Percentiles rank a stretch among this genome's conserved stretches.
phyloP scores from a whole-genome alignment of 495 filamentous ascomycete genomes.

The Friedmanniomyces endolithicus region DNA sequence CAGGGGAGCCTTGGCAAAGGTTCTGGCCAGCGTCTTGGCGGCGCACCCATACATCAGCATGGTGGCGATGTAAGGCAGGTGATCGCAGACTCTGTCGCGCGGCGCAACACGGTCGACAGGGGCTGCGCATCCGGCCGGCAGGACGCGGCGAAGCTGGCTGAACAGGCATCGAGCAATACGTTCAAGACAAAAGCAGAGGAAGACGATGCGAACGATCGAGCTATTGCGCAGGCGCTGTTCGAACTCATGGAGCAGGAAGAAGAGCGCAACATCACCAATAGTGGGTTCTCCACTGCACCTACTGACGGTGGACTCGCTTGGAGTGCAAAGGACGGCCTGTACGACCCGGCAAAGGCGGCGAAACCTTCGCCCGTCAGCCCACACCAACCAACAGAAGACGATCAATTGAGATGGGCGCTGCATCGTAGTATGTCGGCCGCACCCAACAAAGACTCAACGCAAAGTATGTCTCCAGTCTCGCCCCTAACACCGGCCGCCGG shows the following conservation, averaged over 20 bases:
- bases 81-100: slow-evolving; percentile 59
- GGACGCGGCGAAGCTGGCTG: slow-evolving; percentile 47
- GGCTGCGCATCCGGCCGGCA: slow-evolving; percentile 66
- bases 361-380: background rate
- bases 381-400: slow-evolving; percentile 8
- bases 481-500: background rate
- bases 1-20: slow-evolving; percentile 38
- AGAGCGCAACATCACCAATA: slow-evolving; percentile 50
- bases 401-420: slow-evolving; percentile 19
- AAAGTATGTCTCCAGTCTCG: slow-evolving; percentile 2
- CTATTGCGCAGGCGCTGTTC: slow-evolving; percentile 78
- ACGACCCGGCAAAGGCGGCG: slow-evolving; percentile 9
- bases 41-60: slow-evolving; percentile 41
- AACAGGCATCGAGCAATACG: slow-evolving; percentile 58
- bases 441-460: background rate
- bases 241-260: slow-evolving; percentile 82
- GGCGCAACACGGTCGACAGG: slow-evolving; percentile 48
- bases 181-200: slow-evolving; percentile 77
- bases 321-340: slow-evolving; percentile 37
- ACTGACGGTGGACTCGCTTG: slow-evolving; percentile 26
- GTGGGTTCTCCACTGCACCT: slow-evolving; percentile 30
- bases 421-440: slow-evolving; percentile 2
- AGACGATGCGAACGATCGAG: slow-evolving; percentile 77
- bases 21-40: slow-evolving; percentile 65
- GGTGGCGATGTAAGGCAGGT: slow-evolving; percentile 63